These are phyloP conservation scores for Aspergillus taichungensis DNA, from an alignment of 495 filamentous ascomycete species.

Conservation along the genomic window DNA sequence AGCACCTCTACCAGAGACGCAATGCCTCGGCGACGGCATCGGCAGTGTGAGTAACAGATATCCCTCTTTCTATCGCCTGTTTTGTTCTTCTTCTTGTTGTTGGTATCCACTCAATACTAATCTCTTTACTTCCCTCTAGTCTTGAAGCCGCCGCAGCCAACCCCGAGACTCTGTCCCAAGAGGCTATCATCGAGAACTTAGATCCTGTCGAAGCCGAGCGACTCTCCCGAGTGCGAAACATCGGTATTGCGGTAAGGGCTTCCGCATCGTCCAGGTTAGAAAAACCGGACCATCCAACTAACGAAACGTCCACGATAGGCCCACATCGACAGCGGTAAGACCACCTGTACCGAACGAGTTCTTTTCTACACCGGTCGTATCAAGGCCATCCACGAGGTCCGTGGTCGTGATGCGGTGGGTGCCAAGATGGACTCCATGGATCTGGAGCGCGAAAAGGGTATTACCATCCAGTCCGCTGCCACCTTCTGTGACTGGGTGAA, in stretches of 20 bases:
- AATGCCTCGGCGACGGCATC: constrained; percentile 33
- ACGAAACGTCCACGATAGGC: constrained; percentile 45
- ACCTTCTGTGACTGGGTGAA: constrained; percentile 98
- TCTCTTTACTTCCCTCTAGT: constrained; percentile 11
- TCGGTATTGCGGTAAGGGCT: constrained; percentile 85
- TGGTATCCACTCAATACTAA: constrained; percentile 8
- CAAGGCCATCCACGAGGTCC: constrained; percentile 94
- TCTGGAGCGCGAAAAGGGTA: constrained; percentile 93
- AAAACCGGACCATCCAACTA: constrained; percentile 2
- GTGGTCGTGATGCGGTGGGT: constrained; percentile 89
- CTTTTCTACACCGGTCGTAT: constrained; percentile 98
- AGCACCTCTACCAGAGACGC: constrained; percentile 29
- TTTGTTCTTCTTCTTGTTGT: constrained; percentile 1
- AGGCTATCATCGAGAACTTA: constrained; percentile 63
- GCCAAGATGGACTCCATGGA: constrained; percentile 99
- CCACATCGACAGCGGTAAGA: constrained; percentile 99
- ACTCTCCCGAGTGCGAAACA: constrained; percentile 77
- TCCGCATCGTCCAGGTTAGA: too few species aligned
- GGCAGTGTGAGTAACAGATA: constrained; percentile 27
- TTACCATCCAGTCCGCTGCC: constrained; percentile 96
- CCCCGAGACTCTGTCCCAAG: constrained; percentile 52
- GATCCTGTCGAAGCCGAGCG: constrained; percentile 67
- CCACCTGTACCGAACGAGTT: constrained; percentile 91
- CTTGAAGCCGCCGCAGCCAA: constrained; percentile 55
- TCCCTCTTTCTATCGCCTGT: neutral